Evolutionary conservation across 441 rosid species (phyloP).

Genomic region (Melastoma candidum): DNA sequence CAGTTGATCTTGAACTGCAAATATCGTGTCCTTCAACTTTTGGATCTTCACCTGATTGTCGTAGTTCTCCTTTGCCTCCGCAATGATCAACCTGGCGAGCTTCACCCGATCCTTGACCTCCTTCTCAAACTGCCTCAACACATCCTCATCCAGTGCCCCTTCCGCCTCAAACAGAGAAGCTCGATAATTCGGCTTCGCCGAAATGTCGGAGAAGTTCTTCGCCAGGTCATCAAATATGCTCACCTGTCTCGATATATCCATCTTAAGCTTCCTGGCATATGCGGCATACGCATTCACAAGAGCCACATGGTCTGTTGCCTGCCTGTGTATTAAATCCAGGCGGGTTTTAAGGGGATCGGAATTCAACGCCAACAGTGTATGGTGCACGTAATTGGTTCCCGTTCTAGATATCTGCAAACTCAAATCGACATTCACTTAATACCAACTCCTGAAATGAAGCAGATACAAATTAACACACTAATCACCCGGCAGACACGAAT

Average conservation of each 20-base stretch:
- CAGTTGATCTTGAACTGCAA: constrained; percentile 65
- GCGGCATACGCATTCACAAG: constrained; percentile 79
- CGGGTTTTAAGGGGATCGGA: constrained; percentile 78
- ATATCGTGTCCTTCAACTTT: constrained; percentile 84
- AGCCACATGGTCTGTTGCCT: constrained; percentile 72
- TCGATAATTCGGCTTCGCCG: constrained; percentile 39
- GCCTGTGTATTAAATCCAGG: constrained; percentile 70
- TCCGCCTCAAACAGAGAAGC: constrained; percentile 35
- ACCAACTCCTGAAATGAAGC: too few species aligned
- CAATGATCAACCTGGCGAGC: constrained; percentile 54
- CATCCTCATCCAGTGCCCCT: constrained; percentile 58
- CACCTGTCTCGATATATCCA: constrained; percentile 69
- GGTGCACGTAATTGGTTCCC: constrained; percentile 30
- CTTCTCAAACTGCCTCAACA: constrained; percentile 68
- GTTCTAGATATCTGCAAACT: too few species aligned
- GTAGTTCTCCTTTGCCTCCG: constrained; percentile 73
- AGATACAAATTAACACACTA: too few species aligned
- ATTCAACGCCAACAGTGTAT: constrained; percentile 59
- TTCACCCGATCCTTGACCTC: constrained; percentile 86
- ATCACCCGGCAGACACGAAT: too few species aligned
- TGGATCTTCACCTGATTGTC: constrained; percentile 92
- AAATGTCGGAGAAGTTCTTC: constrained; percentile 48
- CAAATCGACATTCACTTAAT: too few species aligned
- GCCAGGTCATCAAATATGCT: constrained; percentile 66
- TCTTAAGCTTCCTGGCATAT: constrained; percentile 82